Evolutionary conservation across 129 eudicot species (phyloP).

Genomic region (Oenanthe sinensis): DNA sequence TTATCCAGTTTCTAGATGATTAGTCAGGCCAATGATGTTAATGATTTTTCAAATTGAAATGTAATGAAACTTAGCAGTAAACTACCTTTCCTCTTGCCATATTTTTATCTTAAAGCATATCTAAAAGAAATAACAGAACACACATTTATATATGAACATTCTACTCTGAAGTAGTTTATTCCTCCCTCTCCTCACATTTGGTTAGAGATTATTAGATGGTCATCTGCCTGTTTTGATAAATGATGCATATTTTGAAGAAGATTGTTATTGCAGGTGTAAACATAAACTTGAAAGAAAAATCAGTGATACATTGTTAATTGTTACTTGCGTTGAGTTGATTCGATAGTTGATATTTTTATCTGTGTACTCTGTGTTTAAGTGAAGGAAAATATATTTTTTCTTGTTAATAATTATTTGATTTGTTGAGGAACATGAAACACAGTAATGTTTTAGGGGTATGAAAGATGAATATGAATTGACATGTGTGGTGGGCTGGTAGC

Average conservation of each 20-base stretch:
- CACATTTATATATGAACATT: background rate
- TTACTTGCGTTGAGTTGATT: constrained; percentile 3
- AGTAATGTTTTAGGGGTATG: background rate
- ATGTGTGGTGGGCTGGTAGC: constrained; percentile 27
- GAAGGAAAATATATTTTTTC: background rate
- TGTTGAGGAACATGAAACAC: constrained; percentile 22
- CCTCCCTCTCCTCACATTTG: background rate
- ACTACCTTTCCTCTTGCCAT: background rate
- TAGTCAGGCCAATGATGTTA: background rate
- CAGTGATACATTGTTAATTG: background rate
- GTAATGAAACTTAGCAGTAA: background rate
- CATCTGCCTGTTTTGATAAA: background rate
- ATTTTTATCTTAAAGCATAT: background rate
- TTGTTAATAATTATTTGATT: constrained; percentile 12
- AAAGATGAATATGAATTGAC: constrained; percentile 24
- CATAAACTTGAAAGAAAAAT: background rate
- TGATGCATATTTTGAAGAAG: background rate
- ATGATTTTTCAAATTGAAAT: background rate
- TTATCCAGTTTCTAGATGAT: background rate
- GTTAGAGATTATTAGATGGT: background rate
- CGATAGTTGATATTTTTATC: background rate
- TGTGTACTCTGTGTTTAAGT: background rate
- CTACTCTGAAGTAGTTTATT: background rate
- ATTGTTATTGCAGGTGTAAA: background rate
- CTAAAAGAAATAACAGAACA: background rate